Base-by-base conservation (phyloP, 805 yeast species). In the Wickerhamomyces pijperi region DNA sequence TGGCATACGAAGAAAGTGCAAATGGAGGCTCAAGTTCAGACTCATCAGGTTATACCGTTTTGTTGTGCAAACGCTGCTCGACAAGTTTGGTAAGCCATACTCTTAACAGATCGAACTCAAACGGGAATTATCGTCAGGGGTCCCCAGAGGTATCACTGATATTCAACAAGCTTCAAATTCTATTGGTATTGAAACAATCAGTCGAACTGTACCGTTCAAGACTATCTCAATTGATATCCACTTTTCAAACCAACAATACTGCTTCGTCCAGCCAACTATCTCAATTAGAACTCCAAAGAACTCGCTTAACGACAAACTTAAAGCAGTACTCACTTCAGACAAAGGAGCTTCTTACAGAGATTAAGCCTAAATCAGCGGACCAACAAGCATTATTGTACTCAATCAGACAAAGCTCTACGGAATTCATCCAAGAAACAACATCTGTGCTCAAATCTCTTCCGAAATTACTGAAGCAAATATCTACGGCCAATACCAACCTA, bases 61-160 rank as follows among this genome's bases (percentile, higher is more conserved):
- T 95, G 32, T 58, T 86, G 28, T 90, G 97, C 59, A 59, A 68
- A 3, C 61, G 65, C 23, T 90, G 98, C 61, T 78, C 82, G 39
- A 63, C 74, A 44, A 59, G 63, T 4, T 59, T 88, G 20, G 76
- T 83, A 42, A 4, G 65, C 69, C 31, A 75, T 70, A 36, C 67
- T 75, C 48, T 72, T 73, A 39, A 70, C 71, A 46, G 41, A 50
- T 7, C 53, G 53, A 23, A 83, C 76, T 21, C 9, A 9, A 21
- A 21, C 9, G 23, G 9, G 6, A 9, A 21, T 7, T 6, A 7
- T 21, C 9, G 23, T 21, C 6, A 21, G 23, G 23, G 23, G 6
- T 21, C 23, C 6, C 9, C 9, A 7, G 9, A 21, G 9, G 23
- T 21, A 6, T 21, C 23, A 6, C 23, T 21, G 9, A 21, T 21